Evolutionary conservation across 345 rosid species (phyloP).

Genomic region (Boechera stricta): DNA sequence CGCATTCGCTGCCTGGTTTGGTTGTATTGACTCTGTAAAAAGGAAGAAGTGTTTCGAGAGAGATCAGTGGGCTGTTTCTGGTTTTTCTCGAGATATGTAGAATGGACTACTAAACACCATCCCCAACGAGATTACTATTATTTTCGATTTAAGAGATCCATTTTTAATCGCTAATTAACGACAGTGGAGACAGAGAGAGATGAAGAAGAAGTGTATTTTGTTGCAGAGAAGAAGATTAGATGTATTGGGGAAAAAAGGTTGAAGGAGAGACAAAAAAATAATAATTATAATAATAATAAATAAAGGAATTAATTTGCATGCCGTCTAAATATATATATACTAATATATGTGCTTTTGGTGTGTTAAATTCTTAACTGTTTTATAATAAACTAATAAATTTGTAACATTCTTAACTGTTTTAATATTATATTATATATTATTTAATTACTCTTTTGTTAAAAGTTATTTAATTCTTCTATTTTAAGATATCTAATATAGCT

Average conservation of each 20-base stretch:
- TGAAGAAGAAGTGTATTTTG: conserved; percentile 16
- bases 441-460: neutral
- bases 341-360: conserved; percentile 6
- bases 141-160: neutral
- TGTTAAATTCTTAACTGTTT: neutral
- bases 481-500: neutral
- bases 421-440: neutral
- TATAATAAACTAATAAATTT: neutral
- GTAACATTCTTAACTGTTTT: neutral
- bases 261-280: neutral
- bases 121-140: neutral
- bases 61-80: conserved; percentile 44
- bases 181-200: neutral
- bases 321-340: neutral
- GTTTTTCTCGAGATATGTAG: conserved; percentile 34
- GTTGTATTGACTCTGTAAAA: conserved; percentile 38
- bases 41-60: conserved; percentile 25
- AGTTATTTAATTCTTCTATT: neutral
- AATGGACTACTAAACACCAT: conserved; percentile 12
- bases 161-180: conserved; percentile 2
- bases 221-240: conserved; percentile 20
- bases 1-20: conserved; percentile 24
- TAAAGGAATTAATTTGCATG: neutral
- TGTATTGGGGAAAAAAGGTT: neutral
- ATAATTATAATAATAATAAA: neutral